A percentile compares a stretch with the other conserved stretches of the same genome.
Conservation (phyloP, 208 protist genomes). For the Wallacemonas sp. region DNA sequence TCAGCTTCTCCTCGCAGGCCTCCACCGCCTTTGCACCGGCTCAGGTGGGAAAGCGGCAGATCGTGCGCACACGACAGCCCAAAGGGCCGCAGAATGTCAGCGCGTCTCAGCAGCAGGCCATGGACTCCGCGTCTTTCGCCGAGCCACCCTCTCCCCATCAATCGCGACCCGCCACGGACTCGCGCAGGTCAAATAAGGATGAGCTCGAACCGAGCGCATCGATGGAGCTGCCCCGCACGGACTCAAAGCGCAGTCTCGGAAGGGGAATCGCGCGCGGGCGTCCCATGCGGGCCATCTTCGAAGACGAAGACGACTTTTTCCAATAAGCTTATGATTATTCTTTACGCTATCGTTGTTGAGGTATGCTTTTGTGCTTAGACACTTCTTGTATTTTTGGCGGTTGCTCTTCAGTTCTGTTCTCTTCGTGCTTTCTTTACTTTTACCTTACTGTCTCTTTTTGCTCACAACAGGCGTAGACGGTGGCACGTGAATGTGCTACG, state of each 20-base stretch:
- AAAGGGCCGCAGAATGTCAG: too few relatives aligned
- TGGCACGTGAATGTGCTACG: too few relatives aligned
- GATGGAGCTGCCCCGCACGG: conserved; percentile 1
- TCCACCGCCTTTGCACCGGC: background rate
- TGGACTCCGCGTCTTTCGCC: background rate
- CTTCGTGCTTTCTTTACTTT: too few relatives aligned
- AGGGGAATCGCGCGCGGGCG: conserved; percentile 12
- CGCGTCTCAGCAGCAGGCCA: background rate
- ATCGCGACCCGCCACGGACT: too few relatives aligned
- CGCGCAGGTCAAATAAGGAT: background rate
- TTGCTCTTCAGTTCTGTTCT: too few relatives aligned
- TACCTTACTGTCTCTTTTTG: too few relatives aligned
- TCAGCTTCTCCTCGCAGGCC: conserved; percentile 6
- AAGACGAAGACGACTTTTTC: conserved; percentile 20
- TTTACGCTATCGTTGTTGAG: too few relatives aligned
- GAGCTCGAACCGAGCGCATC: background rate
- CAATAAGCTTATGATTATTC: too few relatives aligned
- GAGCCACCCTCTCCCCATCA: background rate
- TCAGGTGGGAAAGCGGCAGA: background rate
- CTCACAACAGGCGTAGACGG: too few relatives aligned
- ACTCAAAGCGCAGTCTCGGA: background rate
- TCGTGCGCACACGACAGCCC: conserved; percentile 2
- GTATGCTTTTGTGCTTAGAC: too few relatives aligned
- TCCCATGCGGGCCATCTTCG: conserved; percentile 7
- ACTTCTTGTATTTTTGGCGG: too few relatives aligned